Evolutionary conservation across 1,284 basidiomycete species (phyloP).

Genomic region (Phellopilus nigrolimitatus): DNA sequence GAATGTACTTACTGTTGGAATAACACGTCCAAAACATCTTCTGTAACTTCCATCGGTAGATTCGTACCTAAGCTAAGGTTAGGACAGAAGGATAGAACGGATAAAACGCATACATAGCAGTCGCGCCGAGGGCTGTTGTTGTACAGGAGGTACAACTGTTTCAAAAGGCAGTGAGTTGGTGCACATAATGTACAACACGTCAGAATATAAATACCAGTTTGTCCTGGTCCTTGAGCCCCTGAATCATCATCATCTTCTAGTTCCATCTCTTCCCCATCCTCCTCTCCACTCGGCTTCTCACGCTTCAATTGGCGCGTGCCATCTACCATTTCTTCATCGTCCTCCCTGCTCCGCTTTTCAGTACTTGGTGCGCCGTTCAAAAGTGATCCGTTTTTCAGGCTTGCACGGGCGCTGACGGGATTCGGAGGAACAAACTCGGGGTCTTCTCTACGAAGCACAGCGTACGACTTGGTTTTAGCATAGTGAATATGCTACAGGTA

Average conservation of each 20-base stretch:
- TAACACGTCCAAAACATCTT: conserved; percentile 73
- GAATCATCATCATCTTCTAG: conserved; percentile 75
- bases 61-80: conserved; percentile 42
- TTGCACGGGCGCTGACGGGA: conserved; percentile 45
- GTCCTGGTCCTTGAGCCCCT: conserved; percentile 27
- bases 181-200: neutral
- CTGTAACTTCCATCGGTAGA: conserved; percentile 75
- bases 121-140: conserved; percentile 59
- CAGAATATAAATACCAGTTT: conserved; percentile 10
- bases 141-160: conserved; percentile 32
- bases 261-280: conserved; percentile 74
- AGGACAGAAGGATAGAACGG: neutral
- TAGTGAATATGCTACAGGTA: conserved; percentile 73
- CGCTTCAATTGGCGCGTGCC: conserved; percentile 57
- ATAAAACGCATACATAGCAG: conserved; percentile 46
- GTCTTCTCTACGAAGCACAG: conserved; percentile 70
- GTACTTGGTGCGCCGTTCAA: conserved; percentile 29
- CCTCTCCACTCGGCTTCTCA: conserved; percentile 63
- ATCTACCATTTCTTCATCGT: conserved; percentile 56
- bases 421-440: conserved; percentile 68
- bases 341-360: conserved; percentile 67
- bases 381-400: conserved; percentile 20
- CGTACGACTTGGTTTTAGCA: conserved; percentile 81
- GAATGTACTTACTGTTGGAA: conserved; percentile 73
- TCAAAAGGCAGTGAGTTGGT: neutral